Evolutionary conservation across 139 green algal genomes (phyloP).

Genomic region (Nannochloris sp.): DNA sequence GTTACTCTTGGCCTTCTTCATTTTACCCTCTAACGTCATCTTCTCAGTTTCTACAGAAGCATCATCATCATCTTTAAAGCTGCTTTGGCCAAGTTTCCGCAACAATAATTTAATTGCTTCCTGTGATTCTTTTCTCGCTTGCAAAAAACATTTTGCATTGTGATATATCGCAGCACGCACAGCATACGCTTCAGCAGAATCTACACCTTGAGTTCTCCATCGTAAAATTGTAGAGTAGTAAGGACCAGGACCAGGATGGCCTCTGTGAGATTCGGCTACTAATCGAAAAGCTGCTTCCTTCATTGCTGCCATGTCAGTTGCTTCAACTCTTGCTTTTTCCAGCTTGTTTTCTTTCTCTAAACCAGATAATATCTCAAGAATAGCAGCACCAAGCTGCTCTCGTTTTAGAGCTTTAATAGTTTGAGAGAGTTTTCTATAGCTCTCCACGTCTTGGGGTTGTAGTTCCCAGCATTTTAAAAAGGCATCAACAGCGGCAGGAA

Average conservation of each 20-base stretch:
- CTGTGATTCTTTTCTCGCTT: conserved; percentile 19
- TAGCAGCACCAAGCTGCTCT: conserved; percentile 24
- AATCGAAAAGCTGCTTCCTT: conserved; percentile 22
- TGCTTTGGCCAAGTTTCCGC: background rate
- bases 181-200: conserved; percentile 11
- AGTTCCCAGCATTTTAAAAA: conserved; percentile 19
- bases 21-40: no score
- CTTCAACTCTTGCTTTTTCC: background rate
- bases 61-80: background rate
- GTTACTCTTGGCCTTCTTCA: background rate
- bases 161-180: conserved; percentile 16
- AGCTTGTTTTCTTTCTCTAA: background rate
- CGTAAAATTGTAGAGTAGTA: conserved; percentile 25
- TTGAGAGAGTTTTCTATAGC: conserved; percentile 17
- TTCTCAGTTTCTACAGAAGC: background rate
- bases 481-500: conserved; percentile 20
- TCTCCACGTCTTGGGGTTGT: conserved; percentile 10
- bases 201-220: conserved; percentile 26
- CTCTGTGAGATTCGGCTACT: conserved; percentile 10
- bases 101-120: conserved; percentile 1
- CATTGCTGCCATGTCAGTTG: background rate
- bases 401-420: conserved; percentile 25
- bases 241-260: background rate
- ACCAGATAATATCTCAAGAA: conserved; percentile 18
- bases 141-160: conserved; percentile 27